phyloP scores from a whole-genome alignment of 2,329 filamentous ascomycete genomes.

The Pyrenophora teres region DNA sequence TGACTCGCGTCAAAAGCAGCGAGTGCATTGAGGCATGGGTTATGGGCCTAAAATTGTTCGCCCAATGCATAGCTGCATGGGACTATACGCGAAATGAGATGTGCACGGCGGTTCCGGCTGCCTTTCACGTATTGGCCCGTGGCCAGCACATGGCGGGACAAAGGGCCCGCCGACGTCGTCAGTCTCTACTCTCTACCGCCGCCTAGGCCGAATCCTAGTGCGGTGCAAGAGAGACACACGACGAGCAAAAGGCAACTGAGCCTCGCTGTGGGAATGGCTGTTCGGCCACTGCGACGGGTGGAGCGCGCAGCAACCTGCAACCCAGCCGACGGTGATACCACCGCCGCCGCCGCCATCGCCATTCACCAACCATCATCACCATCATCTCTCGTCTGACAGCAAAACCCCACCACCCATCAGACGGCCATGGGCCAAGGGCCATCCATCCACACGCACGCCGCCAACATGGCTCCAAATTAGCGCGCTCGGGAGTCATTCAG shows the following conservation, averaged over 20 bases:
- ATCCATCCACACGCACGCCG: constrained; percentile 3
- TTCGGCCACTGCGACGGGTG: constrained; percentile 1
- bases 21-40: constrained; percentile 42
- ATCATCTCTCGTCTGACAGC: constrained; percentile 24
- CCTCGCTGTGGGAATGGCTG: constrained; percentile 18
- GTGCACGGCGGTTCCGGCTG: constrained; percentile 34
- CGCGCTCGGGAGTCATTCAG: constrained; percentile 31
- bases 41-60: constrained; percentile 40
- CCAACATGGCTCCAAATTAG: constrained; percentile 25
- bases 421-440: neutral
- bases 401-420: constrained; percentile 11
- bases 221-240: neutral
- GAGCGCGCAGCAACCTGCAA: neutral
- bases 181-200: constrained; percentile 14
- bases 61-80: constrained; percentile 41
- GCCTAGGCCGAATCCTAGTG: constrained; percentile 28
- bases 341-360: neutral
- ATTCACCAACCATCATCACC: neutral
- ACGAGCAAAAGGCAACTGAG: constrained; percentile 14
- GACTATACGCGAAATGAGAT: constrained; percentile 45
- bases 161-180: constrained; percentile 16
- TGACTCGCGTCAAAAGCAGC: constrained; percentile 42
- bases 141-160: constrained; percentile 26
- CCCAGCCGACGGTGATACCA: constrained; percentile 2
- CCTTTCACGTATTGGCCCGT: constrained; percentile 24